phyloP scores from a whole-genome alignment of 257 asterid species.

The Solanum ossicruentum region DNA sequence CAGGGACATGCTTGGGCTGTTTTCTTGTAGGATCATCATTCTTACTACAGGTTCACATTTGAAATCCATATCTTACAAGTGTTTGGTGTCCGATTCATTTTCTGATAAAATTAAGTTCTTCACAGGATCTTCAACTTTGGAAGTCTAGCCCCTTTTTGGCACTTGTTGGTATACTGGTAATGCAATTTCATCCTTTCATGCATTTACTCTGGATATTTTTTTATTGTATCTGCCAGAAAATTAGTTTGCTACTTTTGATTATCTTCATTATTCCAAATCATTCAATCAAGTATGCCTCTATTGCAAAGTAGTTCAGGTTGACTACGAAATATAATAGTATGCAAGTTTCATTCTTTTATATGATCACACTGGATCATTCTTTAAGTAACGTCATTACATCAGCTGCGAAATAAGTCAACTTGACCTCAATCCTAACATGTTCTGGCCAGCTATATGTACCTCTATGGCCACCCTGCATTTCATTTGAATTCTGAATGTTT shows the following conservation, averaged over 20 bases:
- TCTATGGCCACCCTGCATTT: neutral
- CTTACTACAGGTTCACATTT: conserved; percentile 52
- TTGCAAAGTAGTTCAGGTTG: neutral
- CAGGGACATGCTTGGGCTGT: conserved; percentile 80
- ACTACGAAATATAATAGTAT: neutral
- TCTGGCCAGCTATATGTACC: neutral
- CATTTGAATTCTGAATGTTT: neutral
- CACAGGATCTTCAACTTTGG: conserved; percentile 62
- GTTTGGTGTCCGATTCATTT: neutral
- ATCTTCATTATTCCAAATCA: neutral
- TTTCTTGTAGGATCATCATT: conserved; percentile 52
- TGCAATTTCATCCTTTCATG: neutral
- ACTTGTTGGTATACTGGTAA: conserved; percentile 72
- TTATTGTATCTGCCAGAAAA: neutral
- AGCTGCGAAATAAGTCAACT: neutral
- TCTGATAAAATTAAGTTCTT: neutral
- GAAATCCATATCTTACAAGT: neutral
- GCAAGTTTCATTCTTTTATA: neutral
- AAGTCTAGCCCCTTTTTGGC: conserved; percentile 55
- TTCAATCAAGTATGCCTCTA: neutral
- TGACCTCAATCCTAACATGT: neutral
- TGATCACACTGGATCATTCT: neutral
- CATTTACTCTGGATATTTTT: neutral
- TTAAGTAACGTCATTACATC: neutral
- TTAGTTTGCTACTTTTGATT: neutral